Evolutionary conservation across 495 filamentous ascomycete species (phyloP).

Genomic region (Xylaria intraflava): DNA sequence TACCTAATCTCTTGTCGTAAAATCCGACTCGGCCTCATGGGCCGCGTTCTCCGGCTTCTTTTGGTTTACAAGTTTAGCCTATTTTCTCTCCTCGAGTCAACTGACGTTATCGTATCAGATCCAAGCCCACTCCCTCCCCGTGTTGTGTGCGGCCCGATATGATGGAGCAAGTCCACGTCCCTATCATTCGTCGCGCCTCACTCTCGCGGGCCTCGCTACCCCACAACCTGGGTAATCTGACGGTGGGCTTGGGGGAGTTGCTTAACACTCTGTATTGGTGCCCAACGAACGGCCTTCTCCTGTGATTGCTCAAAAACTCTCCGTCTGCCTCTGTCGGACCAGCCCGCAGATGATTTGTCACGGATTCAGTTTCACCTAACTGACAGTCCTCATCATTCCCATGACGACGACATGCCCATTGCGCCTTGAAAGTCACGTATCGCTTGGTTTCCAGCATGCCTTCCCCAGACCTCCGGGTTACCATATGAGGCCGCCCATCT

Average conservation of each 20-base stretch:
- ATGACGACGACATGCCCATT: not conserved
- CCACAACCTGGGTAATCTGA: constrained; percentile 6
- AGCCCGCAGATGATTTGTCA: not conserved
- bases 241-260: not conserved
- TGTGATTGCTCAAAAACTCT: not conserved
- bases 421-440: not conserved
- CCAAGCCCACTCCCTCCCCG: not conserved
- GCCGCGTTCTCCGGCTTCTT: not conserved
- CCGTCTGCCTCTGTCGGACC: not conserved
- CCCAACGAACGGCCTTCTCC: constrained; percentile 1
- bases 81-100: not conserved
- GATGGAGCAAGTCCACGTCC: not conserved
- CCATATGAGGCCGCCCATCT: not conserved
- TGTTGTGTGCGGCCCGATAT: not conserved
- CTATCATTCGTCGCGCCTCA: constrained; percentile 5
- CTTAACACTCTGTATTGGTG: constrained; percentile 1
- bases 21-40: not conserved
- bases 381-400: no score
- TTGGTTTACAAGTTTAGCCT: not conserved
- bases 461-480: not conserved
- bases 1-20: not conserved
- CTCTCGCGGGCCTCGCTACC: not conserved
- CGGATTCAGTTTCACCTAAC: not conserved
- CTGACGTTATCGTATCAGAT: constrained; percentile 1
- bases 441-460: not conserved